Evolutionary conservation across 164 flowering plant species (phyloP), one percentile per base, ranked within the genome.

Genomic region (Berberis thunbergii): DNA sequence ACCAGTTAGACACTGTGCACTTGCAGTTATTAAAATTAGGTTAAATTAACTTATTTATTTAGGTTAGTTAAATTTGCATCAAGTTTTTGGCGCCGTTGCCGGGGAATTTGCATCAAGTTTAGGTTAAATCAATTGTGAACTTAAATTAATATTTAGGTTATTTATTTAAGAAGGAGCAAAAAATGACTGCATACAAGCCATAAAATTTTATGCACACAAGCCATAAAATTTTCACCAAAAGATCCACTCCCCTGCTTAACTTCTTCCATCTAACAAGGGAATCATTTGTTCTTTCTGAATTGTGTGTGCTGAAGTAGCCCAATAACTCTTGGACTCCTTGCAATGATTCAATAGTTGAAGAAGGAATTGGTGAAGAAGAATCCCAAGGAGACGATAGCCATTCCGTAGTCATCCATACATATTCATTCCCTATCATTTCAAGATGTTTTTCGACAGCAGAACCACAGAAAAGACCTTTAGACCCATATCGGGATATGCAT

Each of bases 371-470:
- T 11, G 70, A 64, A 55, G 59, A 59, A 39, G 95, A 71, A 76
- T 94, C 99, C 40, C 91, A 61, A 45, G 75, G 45, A 10, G 86
- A 67, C 41, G 97, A 75, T 4, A 94, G 86, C 97, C 97, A 89
- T 68, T 86, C 87, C 6, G 99, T 86, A 57, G 96, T 84, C 63
- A 94, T 84, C 99, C 99, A 91, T 45, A 83, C 97, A 80, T 78
- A 94, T 3, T 93, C 99, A 60, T 70, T 78, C 1, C 72, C 79
- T 87, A 91, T 83, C 99, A 94, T 88, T 46, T 71, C 83, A 59
- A 91, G 86, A 76, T 81, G 64, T 0, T 73, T 67, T 5, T 96
- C 99, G 61, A 78, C 83, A 26, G 26, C 26, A 26, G 26, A 26
- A 26, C 26, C 26, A 26, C 26, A 46, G 81, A 70, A 60, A 95